These are phyloP conservation scores for Fomitopsis palustris DNA, from an alignment of 1,284 basidiomycete species.

Conservation along the genomic window DNA sequence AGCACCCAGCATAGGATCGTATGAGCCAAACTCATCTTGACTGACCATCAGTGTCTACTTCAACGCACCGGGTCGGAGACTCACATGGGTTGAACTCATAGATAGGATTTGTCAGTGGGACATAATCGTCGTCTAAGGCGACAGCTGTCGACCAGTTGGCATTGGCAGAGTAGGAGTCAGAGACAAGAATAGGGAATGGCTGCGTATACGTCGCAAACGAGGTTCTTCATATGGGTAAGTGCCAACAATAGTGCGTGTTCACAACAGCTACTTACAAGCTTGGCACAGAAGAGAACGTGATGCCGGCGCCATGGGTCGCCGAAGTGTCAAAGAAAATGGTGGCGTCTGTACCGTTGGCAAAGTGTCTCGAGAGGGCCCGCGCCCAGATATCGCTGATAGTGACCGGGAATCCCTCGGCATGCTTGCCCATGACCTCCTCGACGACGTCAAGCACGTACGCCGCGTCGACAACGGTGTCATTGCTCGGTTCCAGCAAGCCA, in stretches of 20 bases:
- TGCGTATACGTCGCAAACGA: constrained; percentile 17
- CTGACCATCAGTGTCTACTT: not conserved
- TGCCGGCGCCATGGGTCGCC: constrained; percentile 24
- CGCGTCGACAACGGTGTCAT: constrained; percentile 7
- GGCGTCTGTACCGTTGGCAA: constrained; percentile 23
- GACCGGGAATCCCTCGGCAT: constrained; percentile 21
- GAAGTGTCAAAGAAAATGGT: constrained; percentile 15
- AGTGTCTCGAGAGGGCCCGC: constrained; percentile 24
- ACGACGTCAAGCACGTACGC: constrained; percentile 17
- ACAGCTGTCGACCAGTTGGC: constrained; percentile 8
- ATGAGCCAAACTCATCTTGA: constrained; percentile 41
- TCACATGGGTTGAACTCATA: constrained; percentile 45
- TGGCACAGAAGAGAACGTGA: constrained; percentile 22
- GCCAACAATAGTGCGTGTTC: not conserved
- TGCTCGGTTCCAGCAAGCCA: constrained; percentile 18
- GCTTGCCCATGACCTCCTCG: constrained; percentile 20
- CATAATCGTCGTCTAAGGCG: constrained; percentile 7
- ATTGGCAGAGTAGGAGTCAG: constrained; percentile 17
- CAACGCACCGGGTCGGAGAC: constrained; percentile 11
- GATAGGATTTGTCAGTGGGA: constrained; percentile 37
- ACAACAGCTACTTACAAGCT: constrained; percentile 17
- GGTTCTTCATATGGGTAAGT: constrained; percentile 12
- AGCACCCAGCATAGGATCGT: constrained; percentile 41
- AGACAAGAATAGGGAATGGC: constrained; percentile 26
- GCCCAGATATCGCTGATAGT: constrained; percentile 25